Evolutionary conservation across 1,139 yeast species (phyloP), one percentile per base, ranked within the genome.

Genomic region (Lodderomyces orthopsilosis): DNA sequence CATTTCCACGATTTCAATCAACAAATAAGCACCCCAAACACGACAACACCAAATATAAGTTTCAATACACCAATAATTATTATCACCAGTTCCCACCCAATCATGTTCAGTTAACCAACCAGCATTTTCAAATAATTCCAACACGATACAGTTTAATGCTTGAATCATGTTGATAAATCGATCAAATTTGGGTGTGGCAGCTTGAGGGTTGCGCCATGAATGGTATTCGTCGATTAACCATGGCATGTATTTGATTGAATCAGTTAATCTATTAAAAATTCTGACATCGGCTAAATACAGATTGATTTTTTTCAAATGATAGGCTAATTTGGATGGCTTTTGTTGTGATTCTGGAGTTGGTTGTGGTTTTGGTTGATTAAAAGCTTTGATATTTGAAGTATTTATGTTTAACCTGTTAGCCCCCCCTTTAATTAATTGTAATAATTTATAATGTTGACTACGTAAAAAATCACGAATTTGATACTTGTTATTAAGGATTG

Each of bases 81-180:
- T 66, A 49, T 74, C 75, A 30, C 55, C 51, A 17, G 79, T 76
- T 6, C 71, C 68, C 2, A 77, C 64, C 79, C 81, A 78, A 49
- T 74, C 67, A 53, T 78, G 83, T 40, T 77, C 82, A 2, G 78
- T 71, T 35, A 75, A 61, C 77, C 81, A 79, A 1, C 82, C 83
- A n/a, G 74, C 71, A 45, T 78, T 77, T 51, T 79, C 84, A 36
- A 78, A 59, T 6, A 77, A 63, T 55, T 79, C 83, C 49, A 73
- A 62, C 3, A 69, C 60, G 40, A 72, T 60, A 49, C 77, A 72
- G 47, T 72, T 72, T 44, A 73, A 47, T 2, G 77, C 61, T 52
- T 73, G 77, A 23, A 65, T 52, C 32, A 71, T 60, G 49, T 71
- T 71, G 46, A 73, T 50, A 37, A 70, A 54, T 19, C 76, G 53